These are phyloP conservation scores for Spathaspora boniae DNA, from an alignment of 805 yeast species.

Conservation along the genomic window DNA sequence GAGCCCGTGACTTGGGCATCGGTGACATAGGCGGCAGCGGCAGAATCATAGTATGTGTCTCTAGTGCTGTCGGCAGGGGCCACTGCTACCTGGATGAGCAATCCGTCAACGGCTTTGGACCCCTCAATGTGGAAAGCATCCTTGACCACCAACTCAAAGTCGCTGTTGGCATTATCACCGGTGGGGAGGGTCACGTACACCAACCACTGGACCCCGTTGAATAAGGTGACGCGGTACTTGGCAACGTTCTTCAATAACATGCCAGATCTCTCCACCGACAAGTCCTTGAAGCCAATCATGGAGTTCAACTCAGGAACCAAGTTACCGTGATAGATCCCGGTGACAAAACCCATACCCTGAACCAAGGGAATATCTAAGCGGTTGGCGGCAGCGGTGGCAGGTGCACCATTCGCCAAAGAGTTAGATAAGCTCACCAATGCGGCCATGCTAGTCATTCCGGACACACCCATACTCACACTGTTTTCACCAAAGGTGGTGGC, in stretches of 20 bases:
- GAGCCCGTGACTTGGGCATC: conserved; percentile 48
- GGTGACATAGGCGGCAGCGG: conserved; percentile 67
- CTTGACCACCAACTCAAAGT: conserved; percentile 24
- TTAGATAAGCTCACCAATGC: conserved; percentile 37
- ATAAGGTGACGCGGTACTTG: conserved; percentile 54
- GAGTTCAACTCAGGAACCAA: conserved; percentile 45
- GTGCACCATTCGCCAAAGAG: too few species aligned
- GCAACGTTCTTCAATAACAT: conserved; percentile 37
- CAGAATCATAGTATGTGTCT: conserved; percentile 50
- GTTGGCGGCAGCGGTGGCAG: conserved; percentile 28
- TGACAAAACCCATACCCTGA: conserved; percentile 81
- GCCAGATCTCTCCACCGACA: conserved; percentile 22
- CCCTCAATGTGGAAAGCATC: conserved; percentile 43
- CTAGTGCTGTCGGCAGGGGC: conserved; percentile 24
- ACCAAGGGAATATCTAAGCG: conserved; percentile 57
- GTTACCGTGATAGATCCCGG: conserved; percentile 53
- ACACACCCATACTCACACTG: conserved; percentile 36
- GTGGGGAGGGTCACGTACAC: conserved; percentile 53
- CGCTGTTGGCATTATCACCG: conserved; percentile 18
- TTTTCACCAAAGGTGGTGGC: conserved; percentile 43
- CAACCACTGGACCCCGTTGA: conserved; percentile 62
- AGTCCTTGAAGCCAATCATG: conserved; percentile 19
- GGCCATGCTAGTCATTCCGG: conserved; percentile 50
- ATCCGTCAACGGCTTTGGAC: conserved; percentile 42
- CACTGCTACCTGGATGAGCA: conserved; percentile 36